Percentiles rank a stretch among this genome's conserved stretches.
phyloP scores from a whole-genome alignment of 495 filamentous ascomycete species.

The Penicillium subrubescens region DNA sequence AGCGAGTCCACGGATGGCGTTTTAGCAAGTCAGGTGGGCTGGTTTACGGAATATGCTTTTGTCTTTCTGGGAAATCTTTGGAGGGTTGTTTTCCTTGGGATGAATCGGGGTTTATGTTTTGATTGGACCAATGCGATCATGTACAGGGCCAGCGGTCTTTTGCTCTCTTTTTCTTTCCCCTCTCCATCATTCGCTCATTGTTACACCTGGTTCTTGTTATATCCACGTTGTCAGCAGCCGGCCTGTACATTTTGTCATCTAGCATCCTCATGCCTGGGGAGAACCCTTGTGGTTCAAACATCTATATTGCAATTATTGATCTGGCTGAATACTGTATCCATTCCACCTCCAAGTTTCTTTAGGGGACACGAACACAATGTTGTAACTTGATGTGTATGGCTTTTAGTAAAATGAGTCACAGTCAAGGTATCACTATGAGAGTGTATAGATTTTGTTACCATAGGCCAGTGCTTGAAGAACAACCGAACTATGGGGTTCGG shows the following conservation, averaged over 20 bases:
- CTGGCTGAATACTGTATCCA: neutral
- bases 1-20: conserved; percentile 34
- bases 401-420: neutral
- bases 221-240: conserved; percentile 18
- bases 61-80: neutral
- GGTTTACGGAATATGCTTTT: conserved; percentile 13
- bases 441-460: neutral
- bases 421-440: neutral
- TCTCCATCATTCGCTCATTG: neutral
- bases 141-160: neutral
- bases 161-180: neutral
- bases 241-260: conserved; percentile 28
- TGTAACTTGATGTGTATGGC: neutral
- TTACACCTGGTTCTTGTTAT: conserved; percentile 9
- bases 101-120: conserved; percentile 8
- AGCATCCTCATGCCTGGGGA: conserved; percentile 15
- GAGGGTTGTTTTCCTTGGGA: neutral
- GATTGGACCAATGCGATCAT: conserved; percentile 16
- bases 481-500: neutral
- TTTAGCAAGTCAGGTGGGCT: conserved; percentile 19
- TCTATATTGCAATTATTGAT: conserved; percentile 5
- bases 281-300: conserved; percentile 9
- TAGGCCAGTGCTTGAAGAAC: neutral
- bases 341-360: neutral
- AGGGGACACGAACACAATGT: no score